A percentile compares a stretch with the other conserved stretches of the same genome.
These are phyloP conservation scores for Fusarium tupiense DNA, from an alignment of 2,329 filamentous ascomycete species.

Conservation along the genomic window DNA sequence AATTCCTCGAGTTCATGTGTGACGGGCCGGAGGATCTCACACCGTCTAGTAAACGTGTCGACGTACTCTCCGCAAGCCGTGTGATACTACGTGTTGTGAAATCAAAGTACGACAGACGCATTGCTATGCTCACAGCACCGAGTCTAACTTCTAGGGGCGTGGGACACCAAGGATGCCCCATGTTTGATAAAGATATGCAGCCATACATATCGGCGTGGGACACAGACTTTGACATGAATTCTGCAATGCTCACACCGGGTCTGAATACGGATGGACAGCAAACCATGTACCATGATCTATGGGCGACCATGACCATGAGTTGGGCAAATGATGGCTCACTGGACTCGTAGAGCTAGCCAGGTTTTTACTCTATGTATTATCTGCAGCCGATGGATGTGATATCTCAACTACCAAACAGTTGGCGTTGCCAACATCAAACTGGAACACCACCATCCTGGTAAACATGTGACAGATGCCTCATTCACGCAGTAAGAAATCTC, in stretches of 20 bases:
- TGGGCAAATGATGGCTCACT: slow-evolving; percentile 49
- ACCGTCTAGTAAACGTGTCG: slow-evolving; percentile 46
- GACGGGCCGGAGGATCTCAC: slow-evolving; percentile 34
- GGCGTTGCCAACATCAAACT: neutral
- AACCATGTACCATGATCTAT: slow-evolving; percentile 55
- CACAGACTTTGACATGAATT: slow-evolving; percentile 43
- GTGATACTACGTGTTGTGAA: slow-evolving; percentile 58
- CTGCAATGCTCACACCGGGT: slow-evolving; percentile 5
- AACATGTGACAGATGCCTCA: slow-evolving; percentile 9
- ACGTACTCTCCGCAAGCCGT: slow-evolving; percentile 57
- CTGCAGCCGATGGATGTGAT: neutral
- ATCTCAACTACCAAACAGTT: neutral
- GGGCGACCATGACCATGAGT: slow-evolving; percentile 59
- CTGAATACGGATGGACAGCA: slow-evolving; percentile 27
- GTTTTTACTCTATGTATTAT: neutral
- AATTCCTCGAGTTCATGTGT: slow-evolving; percentile 52
- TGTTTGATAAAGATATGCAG: slow-evolving; percentile 63
- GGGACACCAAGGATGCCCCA: slow-evolving; percentile 54
- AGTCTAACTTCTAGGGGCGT: neutral
- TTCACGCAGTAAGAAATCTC: neutral
- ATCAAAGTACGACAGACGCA: slow-evolving; percentile 56
- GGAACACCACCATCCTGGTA: neutral
- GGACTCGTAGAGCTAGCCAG: neutral
- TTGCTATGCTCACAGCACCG: slow-evolving; percentile 44
- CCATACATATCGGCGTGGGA: slow-evolving; percentile 58